Conservation (phyloP, 768 basidiomycete genomes). For the Solioccasus polychromus region DNA sequence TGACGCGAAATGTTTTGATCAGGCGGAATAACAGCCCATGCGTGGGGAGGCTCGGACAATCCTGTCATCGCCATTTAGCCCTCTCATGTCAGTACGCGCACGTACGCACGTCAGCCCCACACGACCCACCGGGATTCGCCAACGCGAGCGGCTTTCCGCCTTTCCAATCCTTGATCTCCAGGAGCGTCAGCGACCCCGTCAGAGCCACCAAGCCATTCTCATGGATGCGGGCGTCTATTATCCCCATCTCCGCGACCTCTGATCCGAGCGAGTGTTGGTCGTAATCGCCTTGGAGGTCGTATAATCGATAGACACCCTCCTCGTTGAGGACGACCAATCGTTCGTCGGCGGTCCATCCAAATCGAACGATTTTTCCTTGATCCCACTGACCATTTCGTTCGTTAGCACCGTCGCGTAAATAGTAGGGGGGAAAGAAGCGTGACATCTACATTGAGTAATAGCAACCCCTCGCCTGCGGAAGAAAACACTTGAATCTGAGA, state of each 20-base stretch:
- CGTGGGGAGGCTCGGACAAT: slow-evolving; percentile 71
- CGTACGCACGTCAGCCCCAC: slow-evolving; percentile 4
- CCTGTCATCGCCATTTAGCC: slow-evolving; percentile 38
- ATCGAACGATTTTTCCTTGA: slow-evolving; percentile 73
- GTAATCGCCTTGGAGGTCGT: slow-evolving; percentile 85
- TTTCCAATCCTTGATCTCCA: slow-evolving; percentile 90
- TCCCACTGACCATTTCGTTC: slow-evolving; percentile 70
- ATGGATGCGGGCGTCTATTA: slow-evolving; percentile 83
- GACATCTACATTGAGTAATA: slow-evolving; percentile 70
- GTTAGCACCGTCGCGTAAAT: slow-evolving; percentile 6
- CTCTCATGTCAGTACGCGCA: not conserved
- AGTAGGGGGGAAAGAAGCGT: not conserved
- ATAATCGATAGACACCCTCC: slow-evolving; percentile 88
- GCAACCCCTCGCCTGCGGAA: slow-evolving; percentile 70
- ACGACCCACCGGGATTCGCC: slow-evolving; percentile 72
- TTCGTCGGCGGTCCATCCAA: slow-evolving; percentile 85
- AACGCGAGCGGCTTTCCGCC: slow-evolving; percentile 71
- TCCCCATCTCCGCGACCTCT: slow-evolving; percentile 78
- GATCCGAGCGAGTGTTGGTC: slow-evolving; percentile 79
- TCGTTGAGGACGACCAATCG: slow-evolving; percentile 83
- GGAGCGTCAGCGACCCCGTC: slow-evolving; percentile 66
- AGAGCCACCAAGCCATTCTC: slow-evolving; percentile 86
- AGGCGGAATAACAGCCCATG: slow-evolving; percentile 89
- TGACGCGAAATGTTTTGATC: slow-evolving; percentile 88
- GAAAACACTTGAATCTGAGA: slow-evolving; percentile 88